Base-by-base conservation (phyloP, 2,329 filamentous ascomycete genomes). In the Ascochyta clinopodiicola region DNA sequence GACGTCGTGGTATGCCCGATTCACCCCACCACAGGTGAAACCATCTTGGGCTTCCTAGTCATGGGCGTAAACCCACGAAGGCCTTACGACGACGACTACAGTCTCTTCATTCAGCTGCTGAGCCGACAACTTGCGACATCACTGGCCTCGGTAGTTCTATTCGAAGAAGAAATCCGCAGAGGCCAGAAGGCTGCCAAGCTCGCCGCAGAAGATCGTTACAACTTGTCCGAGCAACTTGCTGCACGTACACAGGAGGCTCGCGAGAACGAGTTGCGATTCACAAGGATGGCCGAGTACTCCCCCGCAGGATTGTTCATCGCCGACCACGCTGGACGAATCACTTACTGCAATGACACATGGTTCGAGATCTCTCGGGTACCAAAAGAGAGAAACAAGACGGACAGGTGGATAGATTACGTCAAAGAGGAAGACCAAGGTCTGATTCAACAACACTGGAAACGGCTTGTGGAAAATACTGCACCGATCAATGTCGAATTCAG, bases 271-370 rank as follows among this genome's bases (percentile, higher is more conserved):
- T 88, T 89, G 29, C 88, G 88, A 54, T 95, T 95, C 70, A 91
- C 89, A 0, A 83, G 90, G 39, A 92, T 95, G 89, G 90, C 91
- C 2, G 90, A 93, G 68, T 91, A 92, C 60, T 89, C 90, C 0
- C 91, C 91, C 0, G 90, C 93, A 1, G 91, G 91, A 25, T 88
- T 96, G 78, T 94, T 94, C 71, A 93, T 95, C 62, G 89, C 90
- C n/a, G 84, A 92, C 67, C 81, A 84, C 0, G 74, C 80, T 36
- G 91, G 91, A 3, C 79, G 83, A 22, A 90, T 95, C 64, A 90
- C 84, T 9, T 95, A 91, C 70, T 90, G 88, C 70, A 96, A 96
- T 70, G 89, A 93, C 59, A 90, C 89, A 69, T 95, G 82, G 81
- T 84, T 83, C 57, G 80, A 83, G 60, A 90, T 92, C 31, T 88